Conservation (phyloP, 306 rosid species). For the Dalbergia oliveri region DNA sequence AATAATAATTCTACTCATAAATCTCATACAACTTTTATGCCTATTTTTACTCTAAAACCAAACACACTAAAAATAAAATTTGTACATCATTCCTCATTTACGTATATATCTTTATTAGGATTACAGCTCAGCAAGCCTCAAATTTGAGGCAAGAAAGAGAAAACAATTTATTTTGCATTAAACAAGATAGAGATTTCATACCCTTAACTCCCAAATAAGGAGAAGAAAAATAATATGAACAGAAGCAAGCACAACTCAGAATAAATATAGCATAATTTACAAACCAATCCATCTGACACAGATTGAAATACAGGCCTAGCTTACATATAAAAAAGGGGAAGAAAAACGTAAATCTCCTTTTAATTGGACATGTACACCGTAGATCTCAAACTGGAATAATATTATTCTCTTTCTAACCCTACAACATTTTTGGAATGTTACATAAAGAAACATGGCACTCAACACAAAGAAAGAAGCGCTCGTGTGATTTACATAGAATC, state of each 20-base stretch:
- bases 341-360: slow-evolving; percentile 41
- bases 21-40: too few relatives aligned
- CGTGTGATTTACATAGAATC: slow-evolving; percentile 68
- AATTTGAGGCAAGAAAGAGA: too few relatives aligned
- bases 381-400: slow-evolving; percentile 24
- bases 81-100: too few relatives aligned
- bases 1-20: too few relatives aligned
- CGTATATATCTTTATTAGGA: too few relatives aligned
- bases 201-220: not conserved
- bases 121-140: too few relatives aligned
- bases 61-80: too few relatives aligned
- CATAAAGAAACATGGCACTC: slow-evolving; percentile 57
- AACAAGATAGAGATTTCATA: not conserved
- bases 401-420: slow-evolving; percentile 44
- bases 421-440: slow-evolving; percentile 42
- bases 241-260: slow-evolving; percentile 16
- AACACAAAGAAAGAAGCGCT: slow-evolving; percentile 53
- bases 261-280: slow-evolving; percentile 35
- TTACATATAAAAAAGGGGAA: slow-evolving; percentile 15
- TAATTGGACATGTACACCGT: slow-evolving; percentile 45
- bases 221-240: slow-evolving; percentile 26
- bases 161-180: not conserved
- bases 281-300: slow-evolving; percentile 20
- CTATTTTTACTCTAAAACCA: too few relatives aligned
- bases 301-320: slow-evolving; percentile 20